phyloP scores from a whole-genome alignment of 116 monocot genomes.

The Posidonia oceanica region DNA sequence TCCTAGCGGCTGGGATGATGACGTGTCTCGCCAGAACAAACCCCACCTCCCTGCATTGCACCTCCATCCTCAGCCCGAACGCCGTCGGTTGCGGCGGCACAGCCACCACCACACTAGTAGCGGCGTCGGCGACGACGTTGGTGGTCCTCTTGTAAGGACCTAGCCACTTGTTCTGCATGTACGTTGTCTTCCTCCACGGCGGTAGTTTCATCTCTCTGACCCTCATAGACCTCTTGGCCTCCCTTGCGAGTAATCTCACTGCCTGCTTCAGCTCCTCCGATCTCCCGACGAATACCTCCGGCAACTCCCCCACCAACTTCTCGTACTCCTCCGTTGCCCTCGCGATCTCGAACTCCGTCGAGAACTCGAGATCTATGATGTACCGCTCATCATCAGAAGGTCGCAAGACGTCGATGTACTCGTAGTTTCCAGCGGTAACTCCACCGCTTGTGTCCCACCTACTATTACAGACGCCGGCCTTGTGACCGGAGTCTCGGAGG shows the following conservation, averaged over 20 bases:
- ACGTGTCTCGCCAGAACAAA: constrained; percentile 7
- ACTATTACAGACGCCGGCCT: constrained; percentile 49
- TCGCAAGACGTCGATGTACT: constrained; percentile 35
- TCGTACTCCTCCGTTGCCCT: constrained; percentile 26
- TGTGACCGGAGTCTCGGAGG: constrained; percentile 28
- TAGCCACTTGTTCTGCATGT: constrained; percentile 55
- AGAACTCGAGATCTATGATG: no score
- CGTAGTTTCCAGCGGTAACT: constrained; percentile 32
- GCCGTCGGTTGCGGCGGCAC: not conserved
- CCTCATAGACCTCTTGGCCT: constrained; percentile 30
- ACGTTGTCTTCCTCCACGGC: constrained; percentile 56
- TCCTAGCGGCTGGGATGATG: not conserved
- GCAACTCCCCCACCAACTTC: constrained; percentile 22
- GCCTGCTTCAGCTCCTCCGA: constrained; percentile 23
- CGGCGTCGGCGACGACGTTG: constrained; percentile 19
- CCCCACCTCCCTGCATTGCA: constrained; percentile 19
- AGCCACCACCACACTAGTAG: not conserved
- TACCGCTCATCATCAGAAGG: not conserved
- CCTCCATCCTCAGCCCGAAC: not conserved
- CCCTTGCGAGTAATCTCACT: constrained; percentile 31
- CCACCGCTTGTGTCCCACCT: constrained; percentile 28
- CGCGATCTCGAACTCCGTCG: no score
- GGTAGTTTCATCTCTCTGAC: constrained; percentile 28
- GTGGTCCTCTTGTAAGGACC: constrained; percentile 3
- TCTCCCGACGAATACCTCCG: constrained; percentile 19